Evolutionary conservation across 371 early-diverging fungal species (phyloP).

Genomic region (Dichotomocladium elegans): DNA sequence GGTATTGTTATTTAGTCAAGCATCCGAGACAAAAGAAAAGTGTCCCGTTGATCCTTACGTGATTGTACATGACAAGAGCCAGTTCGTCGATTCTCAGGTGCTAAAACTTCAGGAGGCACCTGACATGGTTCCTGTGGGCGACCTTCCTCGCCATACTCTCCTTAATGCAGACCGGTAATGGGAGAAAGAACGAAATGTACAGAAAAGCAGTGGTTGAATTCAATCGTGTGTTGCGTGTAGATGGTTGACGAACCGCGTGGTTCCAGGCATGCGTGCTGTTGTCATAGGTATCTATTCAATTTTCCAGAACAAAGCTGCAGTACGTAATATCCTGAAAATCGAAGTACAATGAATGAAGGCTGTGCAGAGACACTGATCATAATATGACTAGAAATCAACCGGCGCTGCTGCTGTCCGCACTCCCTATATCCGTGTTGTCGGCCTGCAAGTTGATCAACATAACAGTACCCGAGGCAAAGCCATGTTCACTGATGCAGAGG

Average conservation of each 20-base stretch:
- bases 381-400: slow-evolving; percentile 32
- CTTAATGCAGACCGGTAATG: slow-evolving; percentile 82
- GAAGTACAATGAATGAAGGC: neutral
- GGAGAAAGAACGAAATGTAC: neutral
- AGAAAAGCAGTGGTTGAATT: no score
- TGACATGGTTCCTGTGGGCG: slow-evolving; percentile 98
- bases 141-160: slow-evolving; percentile 95
- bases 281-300: slow-evolving; percentile 98
- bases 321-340: slow-evolving; percentile 20
- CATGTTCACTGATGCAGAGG: slow-evolving; percentile 89
- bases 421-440: slow-evolving; percentile 92
- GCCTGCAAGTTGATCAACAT: slow-evolving; percentile 83
- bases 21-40: slow-evolving; percentile 12
- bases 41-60: slow-evolving; percentile 97
- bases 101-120: slow-evolving; percentile 98
- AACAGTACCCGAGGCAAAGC: slow-evolving; percentile 62
- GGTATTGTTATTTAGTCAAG: slow-evolving; percentile 6
- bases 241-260: slow-evolving; percentile 85
- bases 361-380: neutral
- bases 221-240: slow-evolving; percentile 6
- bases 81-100: slow-evolving; percentile 96
- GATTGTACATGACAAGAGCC: slow-evolving; percentile 93
- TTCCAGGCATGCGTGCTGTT: slow-evolving; percentile 93
- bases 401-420: slow-evolving; percentile 87
- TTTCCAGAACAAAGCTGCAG: slow-evolving; percentile 63